phyloP scores from a whole-genome alignment of 345 rosid genomes.

The Stellera chamaejasme region DNA sequence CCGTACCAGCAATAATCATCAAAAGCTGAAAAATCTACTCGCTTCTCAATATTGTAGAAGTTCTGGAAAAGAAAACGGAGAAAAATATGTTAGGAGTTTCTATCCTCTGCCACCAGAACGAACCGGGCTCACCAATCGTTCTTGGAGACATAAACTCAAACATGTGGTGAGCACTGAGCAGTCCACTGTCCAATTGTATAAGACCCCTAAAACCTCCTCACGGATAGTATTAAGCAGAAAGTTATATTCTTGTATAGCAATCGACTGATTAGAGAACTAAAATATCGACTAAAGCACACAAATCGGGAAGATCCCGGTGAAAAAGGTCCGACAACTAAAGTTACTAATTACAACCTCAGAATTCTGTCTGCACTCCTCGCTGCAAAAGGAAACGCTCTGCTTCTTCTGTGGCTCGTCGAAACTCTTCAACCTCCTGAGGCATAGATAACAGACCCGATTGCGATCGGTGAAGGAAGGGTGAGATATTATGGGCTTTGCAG shows the following conservation, averaged over 20 bases:
- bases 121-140: not conserved
- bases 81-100: too few relatives aligned
- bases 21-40: conserved; percentile 63
- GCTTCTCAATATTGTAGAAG: conserved; percentile 56
- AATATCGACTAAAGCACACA: not conserved
- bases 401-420: conserved; percentile 14
- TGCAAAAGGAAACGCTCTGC: conserved; percentile 44
- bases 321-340: conserved; percentile 4
- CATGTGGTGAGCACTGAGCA: conserved; percentile 18
- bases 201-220: not conserved
- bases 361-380: conserved; percentile 36
- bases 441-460: conserved; percentile 53
- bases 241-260: not conserved
- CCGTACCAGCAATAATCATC: conserved; percentile 70
- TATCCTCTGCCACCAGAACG: not conserved
- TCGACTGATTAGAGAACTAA: not conserved
- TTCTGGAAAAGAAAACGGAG: conserved; percentile 23
- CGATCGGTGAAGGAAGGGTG: conserved; percentile 43
- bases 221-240: not conserved
- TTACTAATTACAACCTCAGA: conserved; percentile 30
- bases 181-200: not conserved
- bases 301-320: not conserved
- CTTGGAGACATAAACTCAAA: conserved; percentile 31
- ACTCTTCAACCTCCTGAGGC: conserved; percentile 39
- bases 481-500: conserved; percentile 56